Evolutionary conservation across 2,329 filamentous ascomycete genomes (phyloP), one percentile per base, ranked within the genome.

Genomic region (Penicillium sp.): DNA sequence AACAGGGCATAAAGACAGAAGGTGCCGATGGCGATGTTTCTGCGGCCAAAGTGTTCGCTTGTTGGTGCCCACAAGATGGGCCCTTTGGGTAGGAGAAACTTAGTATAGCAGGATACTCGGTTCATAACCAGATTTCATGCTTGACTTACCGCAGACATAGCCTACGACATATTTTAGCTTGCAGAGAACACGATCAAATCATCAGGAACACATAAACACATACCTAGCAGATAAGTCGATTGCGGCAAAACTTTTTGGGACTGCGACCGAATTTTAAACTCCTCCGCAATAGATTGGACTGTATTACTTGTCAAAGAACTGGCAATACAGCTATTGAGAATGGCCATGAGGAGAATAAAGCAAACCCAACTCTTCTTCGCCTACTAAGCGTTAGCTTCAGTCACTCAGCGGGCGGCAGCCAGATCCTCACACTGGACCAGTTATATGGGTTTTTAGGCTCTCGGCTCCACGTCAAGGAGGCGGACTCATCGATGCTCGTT

Each of bases 1-100:
- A 73, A 79, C 3, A 76, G 53, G 17, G 71, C 74, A 60, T 74
- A 79, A 2, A 73, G 63, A 23, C 72, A 30, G 61, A 86, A 86
- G 0, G 85, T 82, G 6, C 70, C 75, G 0, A 87, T 74, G 63
- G 87, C 65, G 7, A 81, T 73, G 1, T 71, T 69, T 56, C 68
- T 73, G 1, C 79, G 73, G 1, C 79, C 79, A 47, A 72, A 67
- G 11, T 75, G 67, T 45, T 81, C 78, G n/a, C 75, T 78, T 4
- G 80, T 63, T 0, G 78, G 79, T 19, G 45, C 45, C 45, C 45
- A 47, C 17, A 47, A n/a, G 7, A 47, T 13, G 17, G 45, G 45
- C 3, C 45, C 45, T 47, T 46, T 9, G 17, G 21, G 5, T 47
- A 19, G 45, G 41, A 45, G 41, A n/a, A 45, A n/a, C 7, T 13